phyloP scores from a whole-genome alignment of 164 flowering plant species.

The Buxus sempervirens region DNA sequence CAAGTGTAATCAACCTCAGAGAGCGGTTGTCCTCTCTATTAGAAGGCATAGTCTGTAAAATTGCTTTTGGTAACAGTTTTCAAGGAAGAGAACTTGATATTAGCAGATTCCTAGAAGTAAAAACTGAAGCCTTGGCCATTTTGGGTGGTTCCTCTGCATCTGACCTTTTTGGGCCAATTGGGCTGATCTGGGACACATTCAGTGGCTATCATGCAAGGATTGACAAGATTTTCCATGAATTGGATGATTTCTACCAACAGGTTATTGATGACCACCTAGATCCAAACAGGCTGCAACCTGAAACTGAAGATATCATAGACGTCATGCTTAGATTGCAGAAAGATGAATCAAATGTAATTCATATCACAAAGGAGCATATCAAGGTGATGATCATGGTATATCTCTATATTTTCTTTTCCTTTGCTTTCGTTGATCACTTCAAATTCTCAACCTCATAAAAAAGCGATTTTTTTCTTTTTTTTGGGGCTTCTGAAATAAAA shows the following conservation, averaged over 20 bases:
- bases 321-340: conserved; percentile 2
- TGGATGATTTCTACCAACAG: conserved; percentile 1
- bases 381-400: neutral
- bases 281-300: neutral
- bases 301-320: conserved; percentile 4
- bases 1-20: neutral
- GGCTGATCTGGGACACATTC: conserved; percentile 4
- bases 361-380: neutral
- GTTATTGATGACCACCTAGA: conserved; percentile 8
- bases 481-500: too few species aligned
- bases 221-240: neutral
- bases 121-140: neutral
- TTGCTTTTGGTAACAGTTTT: conserved; percentile 9
- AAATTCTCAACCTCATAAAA: too few species aligned
- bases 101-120: neutral
- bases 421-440: too few species aligned
- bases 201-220: neutral
- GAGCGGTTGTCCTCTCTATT: neutral
- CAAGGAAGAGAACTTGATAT: neutral
- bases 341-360: neutral
- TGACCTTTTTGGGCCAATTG: conserved; percentile 1
- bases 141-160: neutral
- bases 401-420: too few species aligned
- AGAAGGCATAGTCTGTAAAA: neutral
- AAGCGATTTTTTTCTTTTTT: too few species aligned